Evolutionary conservation across 306 rosid species (phyloP).

Genomic region (Prinsepia uniflora): DNA sequence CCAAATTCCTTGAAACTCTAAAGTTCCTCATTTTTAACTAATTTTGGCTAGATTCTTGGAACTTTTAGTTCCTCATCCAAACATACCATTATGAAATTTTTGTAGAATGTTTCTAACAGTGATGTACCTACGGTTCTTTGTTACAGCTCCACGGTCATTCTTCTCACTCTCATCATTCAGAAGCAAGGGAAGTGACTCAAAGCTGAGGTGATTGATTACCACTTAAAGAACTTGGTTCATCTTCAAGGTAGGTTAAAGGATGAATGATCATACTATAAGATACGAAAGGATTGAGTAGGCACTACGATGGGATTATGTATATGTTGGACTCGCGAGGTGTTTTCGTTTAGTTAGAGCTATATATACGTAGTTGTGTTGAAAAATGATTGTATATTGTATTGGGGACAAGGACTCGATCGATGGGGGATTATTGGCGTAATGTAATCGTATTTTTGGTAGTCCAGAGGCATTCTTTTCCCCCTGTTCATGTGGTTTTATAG

Average conservation of each 20-base stretch:
- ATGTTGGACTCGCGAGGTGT: constrained; percentile 52
- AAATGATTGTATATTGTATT: constrained; percentile 55
- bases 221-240: constrained; percentile 28
- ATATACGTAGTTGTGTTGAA: constrained; percentile 56
- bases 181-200: constrained; percentile 89
- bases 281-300: constrained; percentile 44
- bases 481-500: constrained; percentile 19
- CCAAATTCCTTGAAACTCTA: no score
- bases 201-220: constrained; percentile 66
- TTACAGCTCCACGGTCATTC: constrained; percentile 92
- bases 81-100: neutral
- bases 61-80: no score
- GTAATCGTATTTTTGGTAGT: constrained; percentile 78
- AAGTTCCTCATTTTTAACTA: no score
- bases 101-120: constrained; percentile 23
- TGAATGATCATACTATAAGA: constrained; percentile 32
- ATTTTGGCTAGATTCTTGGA: no score
- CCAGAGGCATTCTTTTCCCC: constrained; percentile 47
- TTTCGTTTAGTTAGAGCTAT: constrained; percentile 61
- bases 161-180: constrained; percentile 91
- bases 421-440: constrained; percentile 36
- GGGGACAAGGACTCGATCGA: constrained; percentile 46
- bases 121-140: constrained; percentile 18
- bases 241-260: constrained; percentile 51
- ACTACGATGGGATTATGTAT: constrained; percentile 54